Conservation (phyloP, 2,329 filamentous ascomycete genomes). For the Hypocreales sp. region DNA sequence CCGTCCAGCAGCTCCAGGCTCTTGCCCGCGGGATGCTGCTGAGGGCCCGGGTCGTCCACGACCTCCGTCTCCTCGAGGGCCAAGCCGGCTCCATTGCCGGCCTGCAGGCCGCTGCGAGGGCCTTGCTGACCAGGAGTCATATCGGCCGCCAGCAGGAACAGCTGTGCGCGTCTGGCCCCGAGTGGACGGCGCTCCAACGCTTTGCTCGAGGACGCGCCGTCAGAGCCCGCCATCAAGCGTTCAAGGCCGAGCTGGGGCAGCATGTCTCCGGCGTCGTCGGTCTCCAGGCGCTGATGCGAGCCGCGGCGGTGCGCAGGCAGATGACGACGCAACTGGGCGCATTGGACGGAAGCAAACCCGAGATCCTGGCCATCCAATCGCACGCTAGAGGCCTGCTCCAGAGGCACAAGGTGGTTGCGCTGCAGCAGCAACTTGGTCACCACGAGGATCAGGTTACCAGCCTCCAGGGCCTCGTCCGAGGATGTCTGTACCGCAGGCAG, state of each 20-base stretch:
- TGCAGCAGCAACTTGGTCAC: constrained; percentile 38
- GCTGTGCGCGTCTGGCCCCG: constrained; percentile 30
- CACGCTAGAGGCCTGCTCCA: constrained; percentile 45
- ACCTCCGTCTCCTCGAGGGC: constrained; percentile 34
- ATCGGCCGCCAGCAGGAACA: constrained; percentile 33
- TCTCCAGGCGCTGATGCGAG: constrained; percentile 38
- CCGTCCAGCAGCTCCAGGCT: constrained; percentile 47
- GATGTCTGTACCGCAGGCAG: constrained; percentile 45
- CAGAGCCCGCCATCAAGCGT: constrained; percentile 25
- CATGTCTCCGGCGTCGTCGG: constrained; percentile 26
- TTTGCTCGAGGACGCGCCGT: constrained; percentile 29
- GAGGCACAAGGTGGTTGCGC: constrained; percentile 30
- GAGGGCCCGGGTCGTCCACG: constrained; percentile 38
- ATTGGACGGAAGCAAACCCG: constrained; percentile 28
- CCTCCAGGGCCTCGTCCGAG: constrained; percentile 54
- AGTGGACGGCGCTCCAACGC: constrained; percentile 30
- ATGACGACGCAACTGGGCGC: constrained; percentile 30
- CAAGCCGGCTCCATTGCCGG: constrained; percentile 33
- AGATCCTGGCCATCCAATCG: constrained; percentile 39
- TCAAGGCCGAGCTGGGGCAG: constrained; percentile 31
- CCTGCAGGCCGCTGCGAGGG: constrained; percentile 53
- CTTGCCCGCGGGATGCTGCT: constrained; percentile 51
- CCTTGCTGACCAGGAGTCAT: constrained; percentile 40
- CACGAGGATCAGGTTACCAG: constrained; percentile 40
- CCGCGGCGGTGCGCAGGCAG: constrained; percentile 35